Evolutionary conservation across 2,329 filamentous ascomycete species (phyloP), one percentile per base, ranked within the genome.

Genomic region (Ciborinia camelliae): DNA sequence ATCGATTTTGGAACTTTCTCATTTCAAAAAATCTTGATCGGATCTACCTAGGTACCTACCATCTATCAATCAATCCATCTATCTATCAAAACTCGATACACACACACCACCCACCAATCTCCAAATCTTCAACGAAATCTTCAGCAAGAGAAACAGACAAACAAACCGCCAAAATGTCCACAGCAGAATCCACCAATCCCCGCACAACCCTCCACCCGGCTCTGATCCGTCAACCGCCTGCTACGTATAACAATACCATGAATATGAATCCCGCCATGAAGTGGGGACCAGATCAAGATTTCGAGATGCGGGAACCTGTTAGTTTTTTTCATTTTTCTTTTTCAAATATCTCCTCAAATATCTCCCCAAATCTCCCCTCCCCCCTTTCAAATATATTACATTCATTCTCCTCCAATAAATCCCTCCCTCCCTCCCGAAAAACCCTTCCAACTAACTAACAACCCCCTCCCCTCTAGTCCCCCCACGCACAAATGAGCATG

Each of bases 201-300:
- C 61, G 51, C 51, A 63, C 61, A 1, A 63, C 61, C 4, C 61
- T 63, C 15, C 61, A 63, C 51, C 61, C 61, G 30, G 41, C 61
- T 15, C 53, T 63, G 15, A 63, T 63, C 51, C 61, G 61, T 18
- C 61, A 63, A 58, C 61, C 61, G 7, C 41, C 61, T 5, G 52
- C 61, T 32, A 23, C 61, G 4, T 53, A 62, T 32, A 32, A 9
- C 14, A 26, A 12, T 8, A 35, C n/a, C 32, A 37, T n/a, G n/a
- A n/a, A n/a, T n/a, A n/a, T n/a, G n/a, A n/a, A n/a, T n/a, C n/a
- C n/a, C n/a, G n/a, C n/a, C n/a, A 35, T 35, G 32, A 9, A 55
- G 52, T 41, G 37, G 32, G 52, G 32, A 55, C 4, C 39, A 9
- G 52, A 14, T 0, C 54, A 23, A 2, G 41, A n/a, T 20, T 57